A percentile compares a stretch with the other conserved stretches of the same genome.
phyloP scores from a whole-genome alignment of 176 grass and related monocot genomes.

The Aegilops umbellulata region DNA sequence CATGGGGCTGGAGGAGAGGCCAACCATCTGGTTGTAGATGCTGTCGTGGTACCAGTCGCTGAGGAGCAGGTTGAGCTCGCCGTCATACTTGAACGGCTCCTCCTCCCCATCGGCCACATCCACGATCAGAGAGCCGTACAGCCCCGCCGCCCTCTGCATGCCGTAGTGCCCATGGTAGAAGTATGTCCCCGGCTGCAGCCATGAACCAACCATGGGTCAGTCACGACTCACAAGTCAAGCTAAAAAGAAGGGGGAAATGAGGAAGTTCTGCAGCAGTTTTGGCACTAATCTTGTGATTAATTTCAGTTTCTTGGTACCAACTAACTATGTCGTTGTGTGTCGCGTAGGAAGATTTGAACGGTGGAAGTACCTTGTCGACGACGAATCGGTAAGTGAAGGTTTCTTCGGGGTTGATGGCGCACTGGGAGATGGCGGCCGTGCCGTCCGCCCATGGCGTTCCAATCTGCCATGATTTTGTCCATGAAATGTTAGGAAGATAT shows the following conservation, averaged over 20 bases:
- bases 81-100: constrained; percentile 83
- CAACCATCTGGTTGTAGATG: constrained; percentile 74
- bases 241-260: background rate
- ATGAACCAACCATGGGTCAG: background rate
- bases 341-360: background rate
- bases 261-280: background rate
- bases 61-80: constrained; percentile 73
- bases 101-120: constrained; percentile 62
- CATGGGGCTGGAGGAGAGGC: constrained; percentile 68
- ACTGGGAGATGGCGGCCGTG: constrained; percentile 84
- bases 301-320: background rate
- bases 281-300: background rate
- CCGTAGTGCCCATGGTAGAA: constrained; percentile 95
- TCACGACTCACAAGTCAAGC: too few species aligned
- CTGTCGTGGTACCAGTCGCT: constrained; percentile 90
- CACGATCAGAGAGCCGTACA: constrained; percentile 83
- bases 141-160: constrained; percentile 86
- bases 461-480: constrained; percentile 31
- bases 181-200: constrained; percentile 64
- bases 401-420: constrained; percentile 85
- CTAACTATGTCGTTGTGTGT: too few species aligned
- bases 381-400: constrained; percentile 66
- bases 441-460: constrained; percentile 91
- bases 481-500: background rate
- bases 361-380: constrained; percentile 47